These are phyloP conservation scores for Populus pruinosa DNA, from an alignment of 345 rosid species.

Conservation along the genomic window DNA sequence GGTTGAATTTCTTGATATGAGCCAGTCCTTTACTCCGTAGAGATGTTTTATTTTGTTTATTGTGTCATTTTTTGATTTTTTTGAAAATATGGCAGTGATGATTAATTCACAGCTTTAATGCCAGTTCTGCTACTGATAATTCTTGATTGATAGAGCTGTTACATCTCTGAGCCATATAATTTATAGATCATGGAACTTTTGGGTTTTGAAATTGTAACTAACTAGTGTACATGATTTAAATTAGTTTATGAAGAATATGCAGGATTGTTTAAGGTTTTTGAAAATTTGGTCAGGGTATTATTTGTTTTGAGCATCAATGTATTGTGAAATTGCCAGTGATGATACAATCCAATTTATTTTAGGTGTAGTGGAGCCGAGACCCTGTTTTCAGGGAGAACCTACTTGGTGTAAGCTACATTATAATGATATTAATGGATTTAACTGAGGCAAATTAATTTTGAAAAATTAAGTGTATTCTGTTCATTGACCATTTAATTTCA, in stretches of 20 bases:
- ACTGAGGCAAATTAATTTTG: slow-evolving; percentile 7
- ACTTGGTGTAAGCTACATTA: slow-evolving; percentile 33
- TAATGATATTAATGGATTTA: slow-evolving; percentile 15
- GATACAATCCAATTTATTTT: slow-evolving; percentile 14
- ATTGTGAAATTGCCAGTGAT: slow-evolving; percentile 9
- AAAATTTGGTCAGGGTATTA: too few relatives aligned
- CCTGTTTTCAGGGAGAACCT: slow-evolving; percentile 39
- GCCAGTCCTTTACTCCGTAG: slow-evolving; percentile 20
- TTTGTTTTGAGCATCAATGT: slow-evolving; percentile 25
- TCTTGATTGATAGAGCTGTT: slow-evolving; percentile 86
- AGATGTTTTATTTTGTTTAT: background rate
- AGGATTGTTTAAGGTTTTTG: too few relatives aligned
- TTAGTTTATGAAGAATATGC: too few relatives aligned
- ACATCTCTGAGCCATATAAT: slow-evolving; percentile 46
- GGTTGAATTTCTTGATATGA: slow-evolving; percentile 87
- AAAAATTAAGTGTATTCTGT: background rate
- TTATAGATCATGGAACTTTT: background rate
- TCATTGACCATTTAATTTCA: background rate
- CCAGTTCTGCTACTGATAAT: slow-evolving; percentile 99
- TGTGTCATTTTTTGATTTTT: background rate
- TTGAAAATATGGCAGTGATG: slow-evolving; percentile 39
- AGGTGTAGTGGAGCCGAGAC: slow-evolving; percentile 33
- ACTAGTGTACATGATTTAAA: too few relatives aligned
- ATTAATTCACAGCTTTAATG: slow-evolving; percentile 57
- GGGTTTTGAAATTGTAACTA: too few relatives aligned